Conservation (phyloP, 495 filamentous ascomycete genomes). For the Melanomma pulvis-pyrius region DNA sequence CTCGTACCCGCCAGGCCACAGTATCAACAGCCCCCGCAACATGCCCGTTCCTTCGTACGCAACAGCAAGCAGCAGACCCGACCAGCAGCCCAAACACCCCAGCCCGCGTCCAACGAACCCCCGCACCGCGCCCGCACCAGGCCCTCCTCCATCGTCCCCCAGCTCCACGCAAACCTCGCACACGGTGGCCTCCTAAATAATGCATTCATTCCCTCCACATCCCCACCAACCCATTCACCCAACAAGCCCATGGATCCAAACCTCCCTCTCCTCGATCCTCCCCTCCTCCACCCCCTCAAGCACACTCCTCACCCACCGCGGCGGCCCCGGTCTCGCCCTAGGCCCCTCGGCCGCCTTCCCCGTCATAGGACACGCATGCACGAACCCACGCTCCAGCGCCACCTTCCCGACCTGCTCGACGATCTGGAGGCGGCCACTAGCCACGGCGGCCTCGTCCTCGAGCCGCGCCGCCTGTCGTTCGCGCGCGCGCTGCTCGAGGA, state of each 20-base stretch:
- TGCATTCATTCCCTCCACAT: too few species aligned
- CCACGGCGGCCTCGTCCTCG: not conserved
- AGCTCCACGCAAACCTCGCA: too few species aligned
- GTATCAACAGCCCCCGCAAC: too few species aligned
- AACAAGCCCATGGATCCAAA: slow-evolving; percentile 8
- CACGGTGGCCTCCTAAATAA: too few species aligned
- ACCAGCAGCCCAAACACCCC: too few species aligned
- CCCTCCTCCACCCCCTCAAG: slow-evolving; percentile 18
- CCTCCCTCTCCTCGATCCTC: slow-evolving; percentile 13
- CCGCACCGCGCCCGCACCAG: too few species aligned
- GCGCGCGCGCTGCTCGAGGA: slow-evolving; percentile 11
- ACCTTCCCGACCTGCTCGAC: slow-evolving; percentile 17
- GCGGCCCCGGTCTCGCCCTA: slow-evolving; percentile 1
- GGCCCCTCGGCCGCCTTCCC: not conserved
- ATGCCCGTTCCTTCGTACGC: too few species aligned
- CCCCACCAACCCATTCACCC: slow-evolving; percentile 3
- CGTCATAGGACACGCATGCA: not conserved
- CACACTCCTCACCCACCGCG: slow-evolving; percentile 23
- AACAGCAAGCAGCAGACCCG: too few species aligned
- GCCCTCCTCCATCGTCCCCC: too few species aligned
- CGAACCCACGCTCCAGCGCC: slow-evolving; percentile 5
- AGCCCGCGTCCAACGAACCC: too few species aligned
- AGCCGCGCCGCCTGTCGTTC: slow-evolving; percentile 2
- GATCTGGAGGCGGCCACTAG: slow-evolving; percentile 3
- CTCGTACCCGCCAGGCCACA: too few species aligned